Evolutionary conservation across 2,329 filamentous ascomycete genomes (phyloP), one percentile per base, ranked within the genome.

Genomic region (Colletotrichum gigasporum): DNA sequence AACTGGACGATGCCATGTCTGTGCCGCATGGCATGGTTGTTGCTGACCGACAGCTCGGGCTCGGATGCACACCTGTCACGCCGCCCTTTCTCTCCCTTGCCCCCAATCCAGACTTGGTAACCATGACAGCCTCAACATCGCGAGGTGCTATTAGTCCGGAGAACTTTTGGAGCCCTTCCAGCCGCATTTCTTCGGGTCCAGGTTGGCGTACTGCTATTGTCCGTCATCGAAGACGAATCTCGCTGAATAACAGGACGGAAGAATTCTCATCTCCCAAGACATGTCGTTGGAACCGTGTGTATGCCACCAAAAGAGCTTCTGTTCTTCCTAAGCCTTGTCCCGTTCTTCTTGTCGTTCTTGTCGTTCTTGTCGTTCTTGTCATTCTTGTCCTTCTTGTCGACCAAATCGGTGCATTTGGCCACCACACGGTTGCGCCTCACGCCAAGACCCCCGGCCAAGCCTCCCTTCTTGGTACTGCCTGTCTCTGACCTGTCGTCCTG

Each of bases 31-130:
- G 41, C n/a, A n/a, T n/a, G n/a, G n/a, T n/a, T n/a, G n/a, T n/a
- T 34, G 32, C 47, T 28, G 55, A 47, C 61, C 47, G 41, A 51
- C 32, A 16, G 16, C 34, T 61, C 41, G 61, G 47, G 18, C 22
- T 51, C 44, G 22, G 30, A 20, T 32, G 53, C 22, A 24, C 44
- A 26, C 18, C 44, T n/a, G 16, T 24, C 37, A 42, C 47, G 47
- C 9, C 35, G 16, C 7, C 18, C 35, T 16, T 34, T 47, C 20
- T 30, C 10, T 3, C 16, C 45, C n/a, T 28, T 6, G 18, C 20
- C 22, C n/a, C 24, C 28, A 22, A n/a, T n/a, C n/a, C n/a, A n/a
- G n/a, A n/a, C n/a, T n/a, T n/a, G n/a, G n/a, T n/a, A n/a, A n/a
- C n/a, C n/a, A n/a, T n/a, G n/a, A n/a, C n/a, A n/a, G 12, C 14